Percentiles rank a stretch among this genome's conserved stretches.
phyloP scores from a whole-genome alignment of 1,284 basidiomycete species.

The Hemileia vastatrix region DNA sequence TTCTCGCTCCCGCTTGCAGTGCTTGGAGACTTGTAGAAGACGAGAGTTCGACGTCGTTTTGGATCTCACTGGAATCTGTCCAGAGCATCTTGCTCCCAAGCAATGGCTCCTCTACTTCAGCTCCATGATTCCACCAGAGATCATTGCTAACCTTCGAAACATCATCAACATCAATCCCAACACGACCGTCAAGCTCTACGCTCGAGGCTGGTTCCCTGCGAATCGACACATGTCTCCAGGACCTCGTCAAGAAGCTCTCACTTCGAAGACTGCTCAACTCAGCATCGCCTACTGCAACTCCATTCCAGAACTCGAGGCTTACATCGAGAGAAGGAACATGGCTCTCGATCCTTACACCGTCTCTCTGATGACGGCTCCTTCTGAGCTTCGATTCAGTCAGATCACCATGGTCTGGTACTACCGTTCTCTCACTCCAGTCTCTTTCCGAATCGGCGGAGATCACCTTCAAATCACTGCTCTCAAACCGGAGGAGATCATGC shows the following conservation, averaged over 20 bases:
- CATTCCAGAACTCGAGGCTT: slow-evolving; percentile 31
- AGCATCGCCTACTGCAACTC: slow-evolving; percentile 26
- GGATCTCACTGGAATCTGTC: slow-evolving; percentile 20
- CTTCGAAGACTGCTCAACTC: slow-evolving; percentile 5
- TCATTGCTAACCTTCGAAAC: slow-evolving; percentile 30
- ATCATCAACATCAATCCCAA: slow-evolving; percentile 36
- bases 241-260: background rate
- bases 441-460: slow-evolving; percentile 34
- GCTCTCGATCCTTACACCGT: slow-evolving; percentile 30
- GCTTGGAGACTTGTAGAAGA: slow-evolving; percentile 47
- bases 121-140: slow-evolving; percentile 30
- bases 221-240: background rate
- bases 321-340: slow-evolving; percentile 35
- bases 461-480: slow-evolving; percentile 37
- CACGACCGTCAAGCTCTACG: slow-evolving; percentile 29
- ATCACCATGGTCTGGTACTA: slow-evolving; percentile 41
- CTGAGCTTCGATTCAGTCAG: slow-evolving; percentile 31
- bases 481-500: slow-evolving; percentile 33
- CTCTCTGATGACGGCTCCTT: slow-evolving; percentile 27
- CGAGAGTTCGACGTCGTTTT: slow-evolving; percentile 24
- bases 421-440: slow-evolving; percentile 34
- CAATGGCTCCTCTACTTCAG: slow-evolving; percentile 38
- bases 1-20: background rate
- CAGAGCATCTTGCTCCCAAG: too few relatives aligned
- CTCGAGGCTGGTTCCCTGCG: slow-evolving; percentile 17